phyloP scores from a whole-genome alignment of 495 filamentous ascomycete genomes.

The Talaromyces adpressus region DNA sequence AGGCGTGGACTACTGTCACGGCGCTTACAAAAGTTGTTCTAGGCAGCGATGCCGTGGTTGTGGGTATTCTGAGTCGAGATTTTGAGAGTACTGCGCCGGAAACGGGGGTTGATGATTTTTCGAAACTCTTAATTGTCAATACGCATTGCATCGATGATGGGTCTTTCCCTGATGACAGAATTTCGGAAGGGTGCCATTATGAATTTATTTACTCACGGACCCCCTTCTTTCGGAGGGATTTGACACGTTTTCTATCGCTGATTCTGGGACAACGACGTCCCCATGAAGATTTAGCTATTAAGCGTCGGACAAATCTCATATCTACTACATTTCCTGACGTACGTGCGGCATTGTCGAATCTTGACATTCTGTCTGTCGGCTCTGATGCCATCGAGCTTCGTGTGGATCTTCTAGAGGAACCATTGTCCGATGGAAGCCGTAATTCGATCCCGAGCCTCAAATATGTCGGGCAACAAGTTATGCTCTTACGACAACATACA shows the following conservation, averaged over 20 bases:
- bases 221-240: slow-evolving; percentile 65
- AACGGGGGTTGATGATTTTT: slow-evolving; percentile 37
- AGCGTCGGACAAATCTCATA: slow-evolving; percentile 71
- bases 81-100: slow-evolving; percentile 43
- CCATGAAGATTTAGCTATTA: slow-evolving; percentile 67
- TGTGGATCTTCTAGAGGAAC: slow-evolving; percentile 74
- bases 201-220: slow-evolving; percentile 73
- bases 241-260: slow-evolving; percentile 69
- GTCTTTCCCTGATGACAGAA: slow-evolving; percentile 54
- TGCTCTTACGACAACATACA: slow-evolving; percentile 73
- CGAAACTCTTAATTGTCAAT: slow-evolving; percentile 56
- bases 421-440: slow-evolving; percentile 46
- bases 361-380: slow-evolving; percentile 78
- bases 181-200: slow-evolving; percentile 64
- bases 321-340: slow-evolving; percentile 84
- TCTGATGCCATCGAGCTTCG: slow-evolving; percentile 78
- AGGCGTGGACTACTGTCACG: slow-evolving; percentile 50
- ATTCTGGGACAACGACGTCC: slow-evolving; percentile 68
- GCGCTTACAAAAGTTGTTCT: slow-evolving; percentile 43
- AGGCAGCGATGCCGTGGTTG: slow-evolving; percentile 45
- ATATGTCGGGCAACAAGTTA: slow-evolving; percentile 79
- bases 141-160: slow-evolving; percentile 65
- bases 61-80: slow-evolving; percentile 48
- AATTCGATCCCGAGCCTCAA: slow-evolving; percentile 64
- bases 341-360: slow-evolving; percentile 71